Percentiles rank a stretch among this genome's conserved stretches.
These are phyloP conservation scores for Pythium rhizo-oryzae DNA, from an alignment of 352 stramenopile species.

Conservation along the genomic window DNA sequence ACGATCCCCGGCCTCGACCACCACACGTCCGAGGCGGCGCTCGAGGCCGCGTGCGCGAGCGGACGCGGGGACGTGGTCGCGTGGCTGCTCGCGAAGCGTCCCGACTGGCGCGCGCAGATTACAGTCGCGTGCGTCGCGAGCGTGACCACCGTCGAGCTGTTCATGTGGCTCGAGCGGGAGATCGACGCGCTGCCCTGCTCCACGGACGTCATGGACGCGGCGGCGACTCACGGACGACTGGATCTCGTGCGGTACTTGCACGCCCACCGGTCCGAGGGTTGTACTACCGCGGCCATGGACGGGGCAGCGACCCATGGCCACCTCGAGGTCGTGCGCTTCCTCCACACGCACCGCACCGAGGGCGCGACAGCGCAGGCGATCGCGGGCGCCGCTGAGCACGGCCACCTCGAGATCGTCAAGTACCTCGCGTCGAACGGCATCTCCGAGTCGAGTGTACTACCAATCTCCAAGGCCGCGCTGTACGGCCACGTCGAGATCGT, in stretches of 20 bases:
- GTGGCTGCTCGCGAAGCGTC: not conserved
- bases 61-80: not conserved
- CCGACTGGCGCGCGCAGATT: not conserved
- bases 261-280: not conserved
- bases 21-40: not conserved
- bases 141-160: not conserved
- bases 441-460: not conserved
- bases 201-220: not conserved
- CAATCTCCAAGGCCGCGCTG: slow-evolving; percentile 2
- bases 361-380: not conserved
- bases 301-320: not conserved
- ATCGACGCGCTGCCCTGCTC: not conserved
- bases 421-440: not conserved
- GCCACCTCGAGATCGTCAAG: not conserved
- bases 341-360: not conserved
- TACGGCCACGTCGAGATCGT: slow-evolving; percentile 4
- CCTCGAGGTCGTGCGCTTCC: not conserved
- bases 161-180: not conserved
- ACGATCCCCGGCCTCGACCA: not conserved
- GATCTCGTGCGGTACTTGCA: slow-evolving; percentile 4
- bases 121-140: not conserved
- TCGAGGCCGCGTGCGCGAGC: not conserved
- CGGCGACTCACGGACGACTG: not conserved
- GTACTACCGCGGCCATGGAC: not conserved
- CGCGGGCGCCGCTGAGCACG: not conserved